These are phyloP conservation scores for Camelina laxa DNA, from an alignment of 345 rosid genomes.

Conservation along the genomic window DNA sequence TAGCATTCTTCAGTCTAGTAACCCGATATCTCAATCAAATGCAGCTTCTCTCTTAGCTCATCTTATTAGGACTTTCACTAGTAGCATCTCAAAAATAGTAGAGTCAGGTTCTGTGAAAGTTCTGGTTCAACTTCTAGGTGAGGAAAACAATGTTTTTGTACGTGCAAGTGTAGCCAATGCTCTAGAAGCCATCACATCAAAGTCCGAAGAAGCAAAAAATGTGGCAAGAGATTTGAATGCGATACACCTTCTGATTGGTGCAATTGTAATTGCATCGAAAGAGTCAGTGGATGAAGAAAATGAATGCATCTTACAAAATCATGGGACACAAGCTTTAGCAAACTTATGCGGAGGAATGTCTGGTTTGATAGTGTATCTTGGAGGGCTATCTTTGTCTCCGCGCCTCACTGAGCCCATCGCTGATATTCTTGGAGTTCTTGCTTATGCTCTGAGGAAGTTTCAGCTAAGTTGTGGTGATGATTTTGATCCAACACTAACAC, in stretches of 20 bases:
- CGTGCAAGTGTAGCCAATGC: constrained; percentile 87
- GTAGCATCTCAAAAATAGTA: constrained; percentile 66
- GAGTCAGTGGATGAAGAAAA: constrained; percentile 71
- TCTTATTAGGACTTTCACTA: constrained; percentile 65
- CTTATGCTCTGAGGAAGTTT: constrained; percentile 76
- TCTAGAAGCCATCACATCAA: constrained; percentile 75
- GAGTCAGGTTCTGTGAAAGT: constrained; percentile 76
- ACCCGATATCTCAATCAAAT: constrained; percentile 73
- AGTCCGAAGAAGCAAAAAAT: constrained; percentile 66
- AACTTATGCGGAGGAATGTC: constrained; percentile 82
- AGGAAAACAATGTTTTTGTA: constrained; percentile 58
- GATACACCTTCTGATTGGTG: constrained; percentile 66
- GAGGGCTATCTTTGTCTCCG: constrained; percentile 68
- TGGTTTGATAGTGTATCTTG: constrained; percentile 66
- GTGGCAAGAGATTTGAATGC: constrained; percentile 68
- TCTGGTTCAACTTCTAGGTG: constrained; percentile 65
- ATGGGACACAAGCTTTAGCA: constrained; percentile 77
- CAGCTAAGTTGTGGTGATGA: constrained; percentile 49
- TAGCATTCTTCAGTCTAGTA: constrained; percentile 77
- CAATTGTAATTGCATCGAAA: constrained; percentile 86
- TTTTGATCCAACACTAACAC: constrained; percentile 64
- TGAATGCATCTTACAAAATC: constrained; percentile 62
- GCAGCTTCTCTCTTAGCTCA: constrained; percentile 92
- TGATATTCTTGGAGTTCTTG: constrained; percentile 84
- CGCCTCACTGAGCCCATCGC: constrained; percentile 76